Base-by-base conservation (phyloP, 148 eudicot genomes). In the Limonium bicolor region DNA sequence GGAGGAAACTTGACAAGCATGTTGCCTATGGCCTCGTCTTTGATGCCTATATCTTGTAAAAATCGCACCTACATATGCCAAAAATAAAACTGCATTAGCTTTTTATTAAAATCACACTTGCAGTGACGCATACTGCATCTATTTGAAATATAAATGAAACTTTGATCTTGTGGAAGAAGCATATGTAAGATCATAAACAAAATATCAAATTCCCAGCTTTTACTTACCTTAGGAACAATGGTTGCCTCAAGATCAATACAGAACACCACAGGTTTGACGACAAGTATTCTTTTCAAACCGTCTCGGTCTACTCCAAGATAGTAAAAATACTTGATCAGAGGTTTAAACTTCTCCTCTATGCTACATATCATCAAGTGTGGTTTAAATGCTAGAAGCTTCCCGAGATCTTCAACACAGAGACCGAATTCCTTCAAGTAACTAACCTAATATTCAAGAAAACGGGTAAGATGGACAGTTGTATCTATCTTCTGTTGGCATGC, bases 291-390 rank as follows among this genome's bases (percentile, higher is more conserved):
- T 60, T 69, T 77, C 80, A 88, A 62, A 33, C 94, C 94, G 61
- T 74, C 93, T 60, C 69, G 72, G 25, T 80, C 58, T 55, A 88
- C 53, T 47, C 95, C 95, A 23, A 80, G 92, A 65, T 88, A 88
- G 60, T 88, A 80, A 15, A 88, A 67, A 54, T 73, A 77, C 79
- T 80, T 83, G 58, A 88, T 85, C 25, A 80, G 75, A 41, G 97
- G 95, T 48, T 69, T 88, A 78, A 76, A 88, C 69, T 68, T 72
- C 43, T 84, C 87, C 55, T 88, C 95, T 48, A 88, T 80, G 62
- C 87, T 67, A 57, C 86, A 75, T 15, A 62, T 79, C 97, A 88
- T 80, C 70, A 88, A 42, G 22, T 84, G 87, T 32, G 97, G 97
- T 59, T 71, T 84, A 50, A 71, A 73, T 28, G 96, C 90, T 46